phyloP scores from a whole-genome alignment of 139 green algal genomes.

The Trebouxia sp. region DNA sequence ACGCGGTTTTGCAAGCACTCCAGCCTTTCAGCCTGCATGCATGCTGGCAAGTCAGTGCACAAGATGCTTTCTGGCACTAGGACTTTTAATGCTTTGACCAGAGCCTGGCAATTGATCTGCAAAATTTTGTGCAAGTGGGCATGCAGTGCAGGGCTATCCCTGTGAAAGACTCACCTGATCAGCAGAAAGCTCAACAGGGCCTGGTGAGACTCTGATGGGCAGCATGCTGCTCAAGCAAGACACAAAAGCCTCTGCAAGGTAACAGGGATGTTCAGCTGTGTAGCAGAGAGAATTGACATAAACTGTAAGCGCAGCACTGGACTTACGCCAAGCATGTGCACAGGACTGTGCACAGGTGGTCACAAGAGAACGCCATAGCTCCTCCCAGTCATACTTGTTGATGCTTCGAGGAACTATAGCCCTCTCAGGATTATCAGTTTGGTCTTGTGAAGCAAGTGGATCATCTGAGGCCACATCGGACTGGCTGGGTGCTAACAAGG shows the following conservation, averaged over 20 bases:
- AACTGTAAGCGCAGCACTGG: too few relatives aligned
- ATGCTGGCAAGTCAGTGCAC: too few relatives aligned
- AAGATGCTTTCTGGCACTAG: too few relatives aligned
- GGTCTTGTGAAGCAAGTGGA: not conserved
- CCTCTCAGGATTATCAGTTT: too few relatives aligned
- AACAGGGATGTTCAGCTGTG: too few relatives aligned
- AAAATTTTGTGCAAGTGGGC: too few relatives aligned
- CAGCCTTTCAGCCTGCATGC: constrained; percentile 45
- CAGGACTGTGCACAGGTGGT: constrained; percentile 1
- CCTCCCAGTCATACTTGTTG: constrained; percentile 39
- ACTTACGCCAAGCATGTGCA: constrained; percentile 18
- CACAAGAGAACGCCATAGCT: constrained; percentile 18
- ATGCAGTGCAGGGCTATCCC: too few relatives aligned
- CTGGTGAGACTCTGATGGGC: not conserved
- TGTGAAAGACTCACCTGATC: not conserved
- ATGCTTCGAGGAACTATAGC: constrained; percentile 36
- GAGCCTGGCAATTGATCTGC: too few relatives aligned
- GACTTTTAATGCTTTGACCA: too few relatives aligned
- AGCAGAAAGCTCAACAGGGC: not conserved
- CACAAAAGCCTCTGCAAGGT: not conserved
- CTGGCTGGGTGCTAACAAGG: constrained; percentile 24
- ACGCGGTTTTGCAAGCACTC: constrained; percentile 40
- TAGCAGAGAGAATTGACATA: too few relatives aligned
- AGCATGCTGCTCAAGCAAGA: constrained; percentile 6
- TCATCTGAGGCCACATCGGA: not conserved